phyloP scores from a whole-genome alignment of 1,139 yeast genomes.

The Taphrina pruni region DNA sequence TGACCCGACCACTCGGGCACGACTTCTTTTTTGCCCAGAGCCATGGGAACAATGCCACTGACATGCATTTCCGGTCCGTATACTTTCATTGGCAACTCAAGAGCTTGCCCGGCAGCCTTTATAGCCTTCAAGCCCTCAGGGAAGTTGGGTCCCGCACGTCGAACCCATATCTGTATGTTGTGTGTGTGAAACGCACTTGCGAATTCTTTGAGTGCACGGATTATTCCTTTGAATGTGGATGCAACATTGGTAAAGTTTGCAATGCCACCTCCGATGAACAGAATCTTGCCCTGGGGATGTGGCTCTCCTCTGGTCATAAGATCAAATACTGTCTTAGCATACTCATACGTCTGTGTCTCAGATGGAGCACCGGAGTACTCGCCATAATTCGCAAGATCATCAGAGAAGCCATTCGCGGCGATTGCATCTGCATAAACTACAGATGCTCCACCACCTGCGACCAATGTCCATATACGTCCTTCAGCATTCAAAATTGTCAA shows the following conservation, averaged over 20 bases:
- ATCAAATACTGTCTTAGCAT: constrained; percentile 58
- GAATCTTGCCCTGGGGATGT: constrained; percentile 50
- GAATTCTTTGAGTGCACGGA: constrained; percentile 58
- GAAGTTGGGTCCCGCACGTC: constrained; percentile 61
- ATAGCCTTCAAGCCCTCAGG: constrained; percentile 55
- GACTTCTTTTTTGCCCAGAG: constrained; percentile 38
- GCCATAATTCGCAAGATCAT: constrained; percentile 58
- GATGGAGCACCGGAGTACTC: constrained; percentile 60
- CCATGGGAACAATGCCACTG: constrained; percentile 52
- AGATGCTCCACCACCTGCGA: constrained; percentile 59
- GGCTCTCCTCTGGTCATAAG: constrained; percentile 57
- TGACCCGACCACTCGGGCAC: constrained; percentile 38
- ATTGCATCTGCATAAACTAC: constrained; percentile 60
- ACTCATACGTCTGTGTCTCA: constrained; percentile 58
- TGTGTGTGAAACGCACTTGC: constrained; percentile 53
- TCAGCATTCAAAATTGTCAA: constrained; percentile 56
- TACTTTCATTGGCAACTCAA: constrained; percentile 58
- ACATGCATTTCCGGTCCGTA: constrained; percentile 61
- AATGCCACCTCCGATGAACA: constrained; percentile 59
- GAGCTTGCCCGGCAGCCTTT: constrained; percentile 57
- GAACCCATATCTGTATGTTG: constrained; percentile 56
- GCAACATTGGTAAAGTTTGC: constrained; percentile 60
- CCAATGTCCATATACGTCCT: constrained; percentile 59
- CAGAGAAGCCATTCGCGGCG: constrained; percentile 57
- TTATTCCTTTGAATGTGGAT: constrained; percentile 58